phyloP scores from a whole-genome alignment of 129 eudicot genomes.

The Artemisia argyi region DNA sequence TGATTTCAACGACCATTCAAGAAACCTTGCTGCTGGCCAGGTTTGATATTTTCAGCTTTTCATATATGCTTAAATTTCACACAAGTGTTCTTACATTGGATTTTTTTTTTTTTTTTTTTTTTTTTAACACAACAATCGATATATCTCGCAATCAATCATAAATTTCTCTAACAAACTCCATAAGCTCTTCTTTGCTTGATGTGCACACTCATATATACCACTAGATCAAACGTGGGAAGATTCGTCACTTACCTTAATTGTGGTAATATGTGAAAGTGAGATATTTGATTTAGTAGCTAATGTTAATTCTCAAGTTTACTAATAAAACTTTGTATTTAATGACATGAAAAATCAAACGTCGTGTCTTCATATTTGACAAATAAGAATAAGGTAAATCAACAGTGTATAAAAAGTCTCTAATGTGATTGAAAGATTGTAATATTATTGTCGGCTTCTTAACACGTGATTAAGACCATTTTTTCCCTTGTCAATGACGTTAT shows the following conservation, averaged over 20 bases:
- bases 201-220: no score
- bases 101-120: not conserved
- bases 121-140: no score
- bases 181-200: no score
- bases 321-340: not conserved
- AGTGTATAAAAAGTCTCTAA: not conserved
- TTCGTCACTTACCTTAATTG: not conserved
- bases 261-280: not conserved
- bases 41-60: constrained; percentile 14
- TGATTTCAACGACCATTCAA: constrained; percentile 43
- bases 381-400: not conserved
- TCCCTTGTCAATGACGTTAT: no score
- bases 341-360: not conserved
- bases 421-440: not conserved
- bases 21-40: constrained; percentile 30
- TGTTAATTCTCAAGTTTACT: not conserved
- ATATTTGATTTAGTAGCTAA: not conserved
- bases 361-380: not conserved
- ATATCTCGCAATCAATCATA: no score
- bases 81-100: not conserved
- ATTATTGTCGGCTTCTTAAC: no score
- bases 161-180: no score
- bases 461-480: no score
- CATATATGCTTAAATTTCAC: not conserved
- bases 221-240: no score